These are phyloP conservation scores for Candida quercuum DNA, from an alignment of 805 yeast genomes.

Conservation along the genomic window DNA sequence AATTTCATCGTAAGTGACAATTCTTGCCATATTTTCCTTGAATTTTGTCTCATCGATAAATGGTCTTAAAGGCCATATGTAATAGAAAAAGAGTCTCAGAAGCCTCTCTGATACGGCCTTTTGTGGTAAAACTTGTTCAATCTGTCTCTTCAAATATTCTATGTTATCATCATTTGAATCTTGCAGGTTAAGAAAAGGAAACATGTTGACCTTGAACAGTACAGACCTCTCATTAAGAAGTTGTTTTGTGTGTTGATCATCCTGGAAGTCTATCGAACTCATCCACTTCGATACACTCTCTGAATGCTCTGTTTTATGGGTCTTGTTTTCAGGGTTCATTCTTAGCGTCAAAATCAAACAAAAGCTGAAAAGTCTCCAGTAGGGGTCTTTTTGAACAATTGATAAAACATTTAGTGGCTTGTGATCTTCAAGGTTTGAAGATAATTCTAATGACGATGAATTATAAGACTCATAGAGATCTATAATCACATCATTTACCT, in stretches of 20 bases:
- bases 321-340: neutral
- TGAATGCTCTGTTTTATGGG: neutral
- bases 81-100: conserved; percentile 34
- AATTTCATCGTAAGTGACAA: conserved; percentile 32
- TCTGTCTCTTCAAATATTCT: conserved; percentile 26
- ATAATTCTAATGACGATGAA: conserved; percentile 10
- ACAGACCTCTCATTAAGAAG: neutral
- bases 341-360: neutral
- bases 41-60: conserved; percentile 37
- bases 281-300: neutral
- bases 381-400: conserved; percentile 14
- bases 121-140: conserved; percentile 31
- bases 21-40: conserved; percentile 17
- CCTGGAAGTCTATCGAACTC: neutral
- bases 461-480: conserved; percentile 13
- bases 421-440: conserved; percentile 17
- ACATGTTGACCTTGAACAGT: neutral
- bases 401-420: conserved; percentile 16
- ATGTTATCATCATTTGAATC: conserved; percentile 16
- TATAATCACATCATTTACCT: neutral
- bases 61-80: conserved; percentile 41
- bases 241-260: neutral
- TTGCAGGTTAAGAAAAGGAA: conserved; percentile 9
- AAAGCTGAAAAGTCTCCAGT: conserved; percentile 13
- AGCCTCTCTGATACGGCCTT: conserved; percentile 33